These are phyloP conservation scores for Neurospora sp. DNA, from an alignment of 2,329 filamentous ascomycete genomes.

Conservation along the genomic window DNA sequence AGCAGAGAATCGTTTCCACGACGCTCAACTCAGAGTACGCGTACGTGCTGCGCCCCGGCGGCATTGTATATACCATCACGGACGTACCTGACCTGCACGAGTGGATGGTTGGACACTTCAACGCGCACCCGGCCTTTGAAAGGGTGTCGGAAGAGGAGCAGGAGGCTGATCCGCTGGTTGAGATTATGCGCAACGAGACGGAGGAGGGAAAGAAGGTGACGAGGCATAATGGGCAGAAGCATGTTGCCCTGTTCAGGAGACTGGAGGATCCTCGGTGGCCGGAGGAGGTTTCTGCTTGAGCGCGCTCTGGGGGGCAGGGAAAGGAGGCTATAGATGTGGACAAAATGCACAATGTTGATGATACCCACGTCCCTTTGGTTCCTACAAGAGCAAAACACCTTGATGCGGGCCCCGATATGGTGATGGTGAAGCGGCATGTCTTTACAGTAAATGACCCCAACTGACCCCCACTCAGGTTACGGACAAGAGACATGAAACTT, in stretches of 20 bases:
- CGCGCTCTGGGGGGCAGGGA: not conserved
- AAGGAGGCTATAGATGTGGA: not conserved
- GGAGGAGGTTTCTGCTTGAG: not conserved
- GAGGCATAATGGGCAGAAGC: constrained; percentile 83
- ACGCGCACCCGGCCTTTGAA: constrained; percentile 68
- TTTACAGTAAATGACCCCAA: not conserved
- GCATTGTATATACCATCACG: constrained; percentile 90
- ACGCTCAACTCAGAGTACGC: constrained; percentile 91
- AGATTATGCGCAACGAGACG: constrained; percentile 70
- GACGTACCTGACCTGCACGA: constrained; percentile 89
- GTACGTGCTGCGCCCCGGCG: constrained; percentile 72
- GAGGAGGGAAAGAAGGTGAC: constrained; percentile 97
- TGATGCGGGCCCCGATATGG: not conserved
- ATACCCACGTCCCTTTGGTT: not conserved
- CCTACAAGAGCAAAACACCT: not conserved
- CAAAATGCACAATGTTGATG: not conserved
- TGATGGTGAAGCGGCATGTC: not conserved
- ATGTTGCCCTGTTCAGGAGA: constrained; percentile 78
- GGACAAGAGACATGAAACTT: not conserved
- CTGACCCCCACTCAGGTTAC: not conserved
- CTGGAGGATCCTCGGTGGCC: constrained; percentile 53
- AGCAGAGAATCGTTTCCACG: constrained; percentile 83
- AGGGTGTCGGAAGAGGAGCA: constrained; percentile 58
- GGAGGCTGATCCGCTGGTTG: constrained; percentile 60
- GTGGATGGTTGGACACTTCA: constrained; percentile 88